phyloP scores from a whole-genome alignment of 106 monocot species.

The Platanthera zijinensis region DNA sequence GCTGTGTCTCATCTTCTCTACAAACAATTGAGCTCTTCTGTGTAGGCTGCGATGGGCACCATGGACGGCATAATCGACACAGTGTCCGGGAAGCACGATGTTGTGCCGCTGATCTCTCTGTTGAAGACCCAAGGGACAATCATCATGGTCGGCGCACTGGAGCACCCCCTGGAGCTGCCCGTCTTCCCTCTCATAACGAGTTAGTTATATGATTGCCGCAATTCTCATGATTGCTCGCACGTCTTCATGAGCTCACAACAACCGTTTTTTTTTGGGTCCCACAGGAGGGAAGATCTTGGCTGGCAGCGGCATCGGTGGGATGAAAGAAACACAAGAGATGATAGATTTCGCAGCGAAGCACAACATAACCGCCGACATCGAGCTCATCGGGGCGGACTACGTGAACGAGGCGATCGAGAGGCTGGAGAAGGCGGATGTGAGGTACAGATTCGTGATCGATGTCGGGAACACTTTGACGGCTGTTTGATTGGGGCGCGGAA shows the following conservation, averaged over 20 bases:
- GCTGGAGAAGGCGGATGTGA: constrained; percentile 53
- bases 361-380: constrained; percentile 62
- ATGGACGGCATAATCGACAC: constrained; percentile 92
- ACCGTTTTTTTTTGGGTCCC: neutral
- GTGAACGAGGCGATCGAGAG: constrained; percentile 65
- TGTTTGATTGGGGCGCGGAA: neutral
- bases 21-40: neutral
- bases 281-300: constrained; percentile 53
- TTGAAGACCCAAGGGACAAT: constrained; percentile 60
- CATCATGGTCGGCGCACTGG: constrained; percentile 59
- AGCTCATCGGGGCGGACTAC: constrained; percentile 51
- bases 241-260: neutral
- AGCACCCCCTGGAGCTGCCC: constrained; percentile 54
- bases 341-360: constrained; percentile 75
- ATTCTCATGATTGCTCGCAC: too few relatives aligned
- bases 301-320: constrained; percentile 66
- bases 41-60: constrained; percentile 60
- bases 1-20: neutral
- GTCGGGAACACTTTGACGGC: constrained; percentile 39
- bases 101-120: constrained; percentile 41
- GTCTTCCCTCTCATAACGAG: constrained; percentile 41
- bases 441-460: constrained; percentile 82
- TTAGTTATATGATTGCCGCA: neutral
- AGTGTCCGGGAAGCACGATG: constrained; percentile 48
- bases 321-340: constrained; percentile 85